Evolutionary conservation across 306 rosid genomes (phyloP), one percentile per base, ranked within the genome.

Genomic region (Cicer cuneatum): DNA sequence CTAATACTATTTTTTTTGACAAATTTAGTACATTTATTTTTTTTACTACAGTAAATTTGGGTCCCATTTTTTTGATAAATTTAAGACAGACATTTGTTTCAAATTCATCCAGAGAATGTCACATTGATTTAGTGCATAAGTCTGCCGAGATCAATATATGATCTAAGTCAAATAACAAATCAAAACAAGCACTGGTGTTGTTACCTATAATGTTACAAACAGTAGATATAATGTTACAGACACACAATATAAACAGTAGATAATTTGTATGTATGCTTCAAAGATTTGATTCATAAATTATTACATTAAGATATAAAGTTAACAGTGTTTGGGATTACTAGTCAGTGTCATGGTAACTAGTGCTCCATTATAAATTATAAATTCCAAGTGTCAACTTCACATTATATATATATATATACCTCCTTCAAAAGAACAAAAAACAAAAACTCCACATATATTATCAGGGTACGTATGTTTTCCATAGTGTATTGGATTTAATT

Each of bases 311-410:
- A 29, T 29, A 29, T 29, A 29, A 29, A 29, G 33, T 29, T 29
- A 29, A 29, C 33, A 29, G 33, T 29, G 33, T 3, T 29, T 4
- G 5, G 0, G 3, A 29, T 29, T 29, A 29, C 33, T 29, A 29
- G 78, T 76, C 81, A 13, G 54, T 39, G 40, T 76, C 78, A 75
- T 43, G 61, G 74, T 45, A 7, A 14, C 7, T 10, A 75, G 74
- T 76, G 75, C 58, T 76, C 74, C 85, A 63, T 72, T 57, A 43
- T 29, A 2, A 29, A 29, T 29, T 29, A 29, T 29, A 29, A 29
- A 29, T 29, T 29, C 33, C 3, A 29, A 29, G 33, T 29, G 33
- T 29, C 33, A 29, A 29, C 33, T 29, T 29, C 33, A 29, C 33
- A 29, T 29, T 29, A 3, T 3, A 29, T 29, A 4, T 29, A 3